phyloP scores from a whole-genome alignment of 2,329 filamentous ascomycete genomes.

The Diaporthe caulivora region DNA sequence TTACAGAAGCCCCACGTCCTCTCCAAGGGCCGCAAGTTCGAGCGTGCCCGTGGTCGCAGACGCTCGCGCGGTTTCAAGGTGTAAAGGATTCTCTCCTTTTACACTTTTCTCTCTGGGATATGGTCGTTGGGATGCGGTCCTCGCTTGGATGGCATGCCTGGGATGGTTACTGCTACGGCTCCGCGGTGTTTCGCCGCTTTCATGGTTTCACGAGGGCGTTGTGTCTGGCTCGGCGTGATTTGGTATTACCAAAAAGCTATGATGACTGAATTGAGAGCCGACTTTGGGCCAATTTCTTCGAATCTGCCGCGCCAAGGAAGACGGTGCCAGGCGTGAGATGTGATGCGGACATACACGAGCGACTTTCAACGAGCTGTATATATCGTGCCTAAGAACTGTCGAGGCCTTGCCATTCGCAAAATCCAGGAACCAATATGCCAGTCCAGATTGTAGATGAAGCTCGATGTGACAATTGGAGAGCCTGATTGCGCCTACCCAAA shows the following conservation, averaged over 20 bases:
- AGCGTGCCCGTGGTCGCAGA: constrained; percentile 98
- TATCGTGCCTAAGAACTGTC: not conserved
- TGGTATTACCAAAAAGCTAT: constrained; percentile 44
- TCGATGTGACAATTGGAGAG: not conserved
- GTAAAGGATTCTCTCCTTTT: constrained; percentile 71
- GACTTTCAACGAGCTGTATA: not conserved
- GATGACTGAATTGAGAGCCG: constrained; percentile 42
- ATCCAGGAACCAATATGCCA: not conserved
- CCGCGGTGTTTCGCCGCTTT: constrained; percentile 26
- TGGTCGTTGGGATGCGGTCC: constrained; percentile 32
- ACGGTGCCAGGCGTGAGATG: constrained; percentile 6
- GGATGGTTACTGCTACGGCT: constrained; percentile 32
- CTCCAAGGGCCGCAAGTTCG: constrained; percentile 99
- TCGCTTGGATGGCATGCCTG: constrained; percentile 36
- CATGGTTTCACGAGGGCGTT: constrained; percentile 48
- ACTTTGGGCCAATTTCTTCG: constrained; percentile 24
- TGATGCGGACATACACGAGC: not conserved
- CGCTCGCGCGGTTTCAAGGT: constrained; percentile 99
- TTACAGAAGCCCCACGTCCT: constrained; percentile 91
- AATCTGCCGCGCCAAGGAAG: not conserved
- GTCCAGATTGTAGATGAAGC: not conserved
- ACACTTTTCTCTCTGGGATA: constrained; percentile 32
- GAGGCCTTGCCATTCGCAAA: not conserved
- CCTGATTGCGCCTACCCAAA: too few species aligned
- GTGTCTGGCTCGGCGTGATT: constrained; percentile 50